phyloP scores from a whole-genome alignment of 805 yeast genomes.

The Yueomyces sinensis region DNA sequence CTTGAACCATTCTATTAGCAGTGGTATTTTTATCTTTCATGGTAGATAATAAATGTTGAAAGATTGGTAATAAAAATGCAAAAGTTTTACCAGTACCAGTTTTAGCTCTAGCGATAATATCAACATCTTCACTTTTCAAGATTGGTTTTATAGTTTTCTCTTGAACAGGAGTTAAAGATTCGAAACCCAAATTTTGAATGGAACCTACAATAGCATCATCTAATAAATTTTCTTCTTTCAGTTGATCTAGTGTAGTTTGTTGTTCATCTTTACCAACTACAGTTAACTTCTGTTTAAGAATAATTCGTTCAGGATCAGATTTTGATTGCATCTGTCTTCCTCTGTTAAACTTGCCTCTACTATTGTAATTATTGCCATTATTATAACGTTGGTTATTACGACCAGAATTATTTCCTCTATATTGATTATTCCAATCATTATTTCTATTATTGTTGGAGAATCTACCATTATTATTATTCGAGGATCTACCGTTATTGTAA shows the following conservation, averaged over 20 bases:
- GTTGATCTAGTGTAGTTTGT: conserved; percentile 17
- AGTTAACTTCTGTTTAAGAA: not conserved
- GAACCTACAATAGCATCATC: conserved; percentile 23
- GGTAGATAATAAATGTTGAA: conserved; percentile 37
- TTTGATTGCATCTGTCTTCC: too few relatives aligned
- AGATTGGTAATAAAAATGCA: conserved; percentile 73
- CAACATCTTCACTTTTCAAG: conserved; percentile 33
- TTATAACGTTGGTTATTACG: not conserved
- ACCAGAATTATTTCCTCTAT: not conserved
- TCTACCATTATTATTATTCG: not conserved
- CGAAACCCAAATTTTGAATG: conserved; percentile 31
- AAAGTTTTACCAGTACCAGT: conserved; percentile 94
- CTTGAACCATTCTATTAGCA: conserved; percentile 29
- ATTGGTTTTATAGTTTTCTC: conserved; percentile 46
- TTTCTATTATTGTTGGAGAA: not conserved
- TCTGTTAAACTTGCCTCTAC: not conserved
- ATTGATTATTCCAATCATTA: not conserved
- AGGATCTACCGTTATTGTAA: not conserved
- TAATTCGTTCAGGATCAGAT: not conserved
- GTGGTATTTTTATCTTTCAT: conserved; percentile 17
- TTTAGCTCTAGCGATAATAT: conserved; percentile 78
- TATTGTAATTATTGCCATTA: not conserved
- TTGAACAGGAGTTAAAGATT: conserved; percentile 56
- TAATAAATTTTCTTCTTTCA: conserved; percentile 19
- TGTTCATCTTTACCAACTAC: too few relatives aligned